These are phyloP conservation scores for Penicillium vulpinum DNA, from an alignment of 2,329 filamentous ascomycete genomes.

Conservation along the genomic window DNA sequence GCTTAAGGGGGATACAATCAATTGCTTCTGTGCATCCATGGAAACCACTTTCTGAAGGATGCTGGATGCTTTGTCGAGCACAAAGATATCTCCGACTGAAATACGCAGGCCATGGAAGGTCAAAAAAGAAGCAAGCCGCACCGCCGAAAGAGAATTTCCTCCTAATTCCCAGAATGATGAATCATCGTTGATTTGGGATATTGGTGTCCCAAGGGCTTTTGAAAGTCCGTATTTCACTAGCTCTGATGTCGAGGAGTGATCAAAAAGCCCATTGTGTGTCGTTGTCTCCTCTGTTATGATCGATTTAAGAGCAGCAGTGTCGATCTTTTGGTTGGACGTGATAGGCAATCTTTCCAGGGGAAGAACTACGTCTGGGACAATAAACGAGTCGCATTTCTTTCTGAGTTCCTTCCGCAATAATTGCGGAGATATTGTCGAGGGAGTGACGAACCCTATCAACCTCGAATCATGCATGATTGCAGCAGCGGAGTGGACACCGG, in stretches of 20 bases:
- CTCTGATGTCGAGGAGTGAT: neutral
- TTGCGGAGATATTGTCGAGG: neutral
- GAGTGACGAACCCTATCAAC: neutral
- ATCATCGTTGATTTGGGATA: neutral
- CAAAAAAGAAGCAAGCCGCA: neutral
- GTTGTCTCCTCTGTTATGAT: neutral
- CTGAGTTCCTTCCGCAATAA: neutral
- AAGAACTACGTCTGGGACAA: neutral
- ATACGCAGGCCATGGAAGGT: neutral
- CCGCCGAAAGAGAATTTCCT: neutral
- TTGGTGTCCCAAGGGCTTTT: too few relatives aligned
- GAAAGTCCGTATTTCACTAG: neutral
- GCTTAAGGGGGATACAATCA: too few relatives aligned
- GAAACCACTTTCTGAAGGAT: neutral
- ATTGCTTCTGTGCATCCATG: neutral
- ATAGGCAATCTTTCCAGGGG: neutral
- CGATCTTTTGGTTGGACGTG: neutral
- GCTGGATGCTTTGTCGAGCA: neutral
- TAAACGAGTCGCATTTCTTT: neutral
- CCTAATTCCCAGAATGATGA: neutral
- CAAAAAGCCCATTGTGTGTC: too few relatives aligned
- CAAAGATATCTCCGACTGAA: neutral
- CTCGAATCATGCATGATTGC: neutral
- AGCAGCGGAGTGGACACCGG: neutral
- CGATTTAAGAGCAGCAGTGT: neutral